phyloP scores from a whole-genome alignment of 2,329 filamentous ascomycete species.

The Didymella lethalis region DNA sequence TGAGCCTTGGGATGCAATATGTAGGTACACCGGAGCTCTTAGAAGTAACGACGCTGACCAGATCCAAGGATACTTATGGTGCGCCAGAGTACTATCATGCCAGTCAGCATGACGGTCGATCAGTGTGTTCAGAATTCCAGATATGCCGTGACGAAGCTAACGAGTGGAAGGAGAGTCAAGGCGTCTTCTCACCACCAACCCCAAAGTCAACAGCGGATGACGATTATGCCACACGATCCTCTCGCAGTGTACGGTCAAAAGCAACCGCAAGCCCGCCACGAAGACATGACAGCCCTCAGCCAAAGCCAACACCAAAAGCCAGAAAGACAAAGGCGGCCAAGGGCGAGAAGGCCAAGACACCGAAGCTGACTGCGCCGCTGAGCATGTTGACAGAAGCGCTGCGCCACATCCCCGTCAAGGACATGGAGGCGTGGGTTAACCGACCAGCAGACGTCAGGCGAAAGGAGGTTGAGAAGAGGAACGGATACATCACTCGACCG shows the following conservation, averaged over 20 bases:
- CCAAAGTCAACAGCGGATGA: slow-evolving; percentile 54
- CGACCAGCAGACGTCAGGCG: slow-evolving; percentile 71
- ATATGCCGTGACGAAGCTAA: slow-evolving; percentile 29
- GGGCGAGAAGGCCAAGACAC: slow-evolving; percentile 56
- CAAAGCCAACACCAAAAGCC: slow-evolving; percentile 46
- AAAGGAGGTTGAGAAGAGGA: slow-evolving; percentile 73
- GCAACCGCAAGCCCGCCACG: slow-evolving; percentile 38
- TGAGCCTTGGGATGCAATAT: slow-evolving; percentile 45
- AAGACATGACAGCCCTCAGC: slow-evolving; percentile 34
- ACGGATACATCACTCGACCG: slow-evolving; percentile 84
- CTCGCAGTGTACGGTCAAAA: slow-evolving; percentile 47
- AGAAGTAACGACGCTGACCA: slow-evolving; percentile 30
- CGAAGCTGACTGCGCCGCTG: slow-evolving; percentile 70
- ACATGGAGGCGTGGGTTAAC: slow-evolving; percentile 83
- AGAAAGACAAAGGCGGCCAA: slow-evolving; percentile 57
- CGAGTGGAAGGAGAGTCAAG: slow-evolving; percentile 34
- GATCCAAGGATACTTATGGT: slow-evolving; percentile 44
- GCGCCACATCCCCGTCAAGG: slow-evolving; percentile 68
- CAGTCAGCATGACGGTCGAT: slow-evolving; percentile 34
- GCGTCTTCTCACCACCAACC: slow-evolving; percentile 52
- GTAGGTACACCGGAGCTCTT: slow-evolving; percentile 31
- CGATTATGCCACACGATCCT: slow-evolving; percentile 50
- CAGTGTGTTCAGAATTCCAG: slow-evolving; percentile 31
- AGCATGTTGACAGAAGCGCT: slow-evolving; percentile 73
- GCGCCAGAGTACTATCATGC: slow-evolving; percentile 41